These are phyloP conservation scores for Tricholomella constricta DNA, from an alignment of 768 basidiomycete species.

Conservation along the genomic window DNA sequence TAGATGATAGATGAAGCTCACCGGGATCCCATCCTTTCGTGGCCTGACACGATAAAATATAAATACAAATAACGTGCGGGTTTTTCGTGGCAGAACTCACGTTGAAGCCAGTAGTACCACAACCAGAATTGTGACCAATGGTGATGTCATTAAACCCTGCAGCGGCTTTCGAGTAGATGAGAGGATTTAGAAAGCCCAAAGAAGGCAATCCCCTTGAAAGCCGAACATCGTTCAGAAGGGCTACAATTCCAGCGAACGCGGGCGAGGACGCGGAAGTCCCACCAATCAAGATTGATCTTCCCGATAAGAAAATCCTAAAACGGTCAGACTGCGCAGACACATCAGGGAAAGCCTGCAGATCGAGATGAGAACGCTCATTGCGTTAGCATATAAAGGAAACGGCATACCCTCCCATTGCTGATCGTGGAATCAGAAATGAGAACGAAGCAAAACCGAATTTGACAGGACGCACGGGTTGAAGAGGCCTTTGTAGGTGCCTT, in stretches of 20 bases:
- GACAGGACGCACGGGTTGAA: conserved; percentile 53
- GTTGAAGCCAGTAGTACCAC: conserved; percentile 68
- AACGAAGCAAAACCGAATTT: background rate
- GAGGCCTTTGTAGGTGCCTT: conserved; percentile 54
- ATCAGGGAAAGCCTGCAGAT: conserved; percentile 58
- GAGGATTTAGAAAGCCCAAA: conserved; percentile 71
- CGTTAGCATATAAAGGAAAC: background rate
- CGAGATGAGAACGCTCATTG: background rate
- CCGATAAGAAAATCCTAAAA: conserved; percentile 51
- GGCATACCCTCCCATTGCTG: conserved; percentile 55
- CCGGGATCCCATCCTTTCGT: conserved; percentile 64
- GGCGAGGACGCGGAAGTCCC: conserved; percentile 73
- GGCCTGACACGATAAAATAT: conserved; percentile 30
- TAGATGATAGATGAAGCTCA: conserved; percentile 25
- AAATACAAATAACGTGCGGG: background rate
- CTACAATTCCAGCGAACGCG: conserved; percentile 62
- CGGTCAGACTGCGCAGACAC: conserved; percentile 58
- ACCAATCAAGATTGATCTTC: conserved; percentile 38
- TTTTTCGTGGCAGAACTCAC: conserved; percentile 34
- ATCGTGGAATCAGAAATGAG: background rate
- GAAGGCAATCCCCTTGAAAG: conserved; percentile 40
- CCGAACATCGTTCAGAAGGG: conserved; percentile 67
- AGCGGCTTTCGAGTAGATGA: conserved; percentile 48
- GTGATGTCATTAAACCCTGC: conserved; percentile 60
- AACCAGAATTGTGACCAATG: conserved; percentile 55